Evolutionary conservation across 1,139 yeast genomes (phyloP).

Genomic region (Nematodospora anomalae): DNA sequence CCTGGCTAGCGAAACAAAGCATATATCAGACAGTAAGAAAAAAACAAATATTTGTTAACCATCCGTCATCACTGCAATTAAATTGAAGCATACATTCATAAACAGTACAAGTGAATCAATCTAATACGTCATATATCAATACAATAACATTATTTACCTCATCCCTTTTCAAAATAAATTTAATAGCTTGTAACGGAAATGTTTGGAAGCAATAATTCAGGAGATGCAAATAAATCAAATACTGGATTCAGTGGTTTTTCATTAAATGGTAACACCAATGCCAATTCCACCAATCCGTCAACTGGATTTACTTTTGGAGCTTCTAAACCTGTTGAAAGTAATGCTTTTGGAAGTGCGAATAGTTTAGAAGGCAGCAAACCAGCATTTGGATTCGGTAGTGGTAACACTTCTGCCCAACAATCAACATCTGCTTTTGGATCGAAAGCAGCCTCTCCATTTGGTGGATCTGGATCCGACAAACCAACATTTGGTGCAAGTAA

Average conservation of each 20-base stretch:
- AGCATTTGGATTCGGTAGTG: constrained; percentile 1
- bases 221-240: constrained; percentile 1
- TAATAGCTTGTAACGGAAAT: neutral
- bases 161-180: too few species aligned
- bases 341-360: constrained; percentile 13
- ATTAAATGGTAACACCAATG: constrained; percentile 9
- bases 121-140: neutral
- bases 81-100: neutral
- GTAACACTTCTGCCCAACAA: neutral
- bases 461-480: neutral
- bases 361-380: constrained; percentile 1
- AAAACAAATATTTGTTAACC: too few species aligned
- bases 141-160: neutral
- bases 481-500: constrained; percentile 4
- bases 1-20: constrained; percentile 1
- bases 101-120: neutral
- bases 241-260: constrained; percentile 11
- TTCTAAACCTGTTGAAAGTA: constrained; percentile 20
- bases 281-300: constrained; percentile 7
- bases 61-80: constrained; percentile 2
- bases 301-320: constrained; percentile 10
- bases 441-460: constrained; percentile 1
- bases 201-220: constrained; percentile 5
- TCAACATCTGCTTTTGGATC: constrained; percentile 11
- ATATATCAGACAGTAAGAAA: too few species aligned